These are phyloP conservation scores for Citrus inodora DNA, from an alignment of 345 rosid genomes.

Conservation along the genomic window DNA sequence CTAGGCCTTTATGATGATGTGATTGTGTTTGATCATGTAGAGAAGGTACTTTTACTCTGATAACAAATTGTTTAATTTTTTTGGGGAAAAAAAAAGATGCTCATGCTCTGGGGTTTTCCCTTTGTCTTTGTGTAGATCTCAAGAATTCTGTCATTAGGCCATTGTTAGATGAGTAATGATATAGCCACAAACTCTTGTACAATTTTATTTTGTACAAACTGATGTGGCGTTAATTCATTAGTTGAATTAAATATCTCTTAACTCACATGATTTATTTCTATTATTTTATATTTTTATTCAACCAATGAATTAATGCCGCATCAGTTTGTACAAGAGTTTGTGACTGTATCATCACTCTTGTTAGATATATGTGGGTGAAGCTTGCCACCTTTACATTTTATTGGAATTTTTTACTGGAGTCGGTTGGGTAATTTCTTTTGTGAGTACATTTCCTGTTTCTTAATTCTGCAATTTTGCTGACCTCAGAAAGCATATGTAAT, in stretches of 20 bases:
- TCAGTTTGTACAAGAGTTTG: too few relatives aligned
- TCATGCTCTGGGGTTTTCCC: not conserved
- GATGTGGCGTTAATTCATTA: too few relatives aligned
- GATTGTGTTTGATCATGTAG: conserved; percentile 85
- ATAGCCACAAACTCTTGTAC: too few relatives aligned
- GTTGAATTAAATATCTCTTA: too few relatives aligned
- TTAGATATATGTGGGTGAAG: not conserved
- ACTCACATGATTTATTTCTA: too few relatives aligned
- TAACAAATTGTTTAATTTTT: not conserved
- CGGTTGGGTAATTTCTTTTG: not conserved
- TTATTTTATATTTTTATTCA: too few relatives aligned
- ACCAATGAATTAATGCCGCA: too few relatives aligned
- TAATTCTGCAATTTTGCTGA: conserved; percentile 14
- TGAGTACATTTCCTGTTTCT: not conserved
- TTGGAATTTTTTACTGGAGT: not conserved
- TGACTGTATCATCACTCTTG: too few relatives aligned
- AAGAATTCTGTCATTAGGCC: not conserved
- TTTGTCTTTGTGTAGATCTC: not conserved
- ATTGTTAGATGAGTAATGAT: not conserved
- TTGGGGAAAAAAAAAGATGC: not conserved
- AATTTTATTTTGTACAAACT: too few relatives aligned
- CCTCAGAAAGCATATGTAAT: conserved; percentile 82
- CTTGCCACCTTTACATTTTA: not conserved
- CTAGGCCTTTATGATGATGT: conserved; percentile 90
- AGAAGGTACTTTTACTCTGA: conserved; percentile 51